A percentile compares a stretch with the other conserved stretches of the same genome.
Conservation (phyloP, 78 protist genomes). For the Creolimax fragrantissima region DNA sequence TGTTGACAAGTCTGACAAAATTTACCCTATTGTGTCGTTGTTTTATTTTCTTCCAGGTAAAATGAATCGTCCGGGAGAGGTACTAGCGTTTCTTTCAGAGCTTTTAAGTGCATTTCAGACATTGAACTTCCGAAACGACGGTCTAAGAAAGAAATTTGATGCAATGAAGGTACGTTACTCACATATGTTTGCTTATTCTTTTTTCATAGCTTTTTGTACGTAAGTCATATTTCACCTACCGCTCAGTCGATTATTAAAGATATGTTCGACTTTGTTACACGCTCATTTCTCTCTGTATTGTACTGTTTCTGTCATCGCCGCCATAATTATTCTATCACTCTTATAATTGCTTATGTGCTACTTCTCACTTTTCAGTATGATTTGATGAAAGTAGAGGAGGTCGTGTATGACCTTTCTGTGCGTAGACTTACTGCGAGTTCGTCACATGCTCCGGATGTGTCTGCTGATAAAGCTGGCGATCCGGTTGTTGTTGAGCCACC, state of each 20-base stretch:
- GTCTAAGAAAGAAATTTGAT: conserved; percentile 46
- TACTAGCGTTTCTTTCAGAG: conserved; percentile 28
- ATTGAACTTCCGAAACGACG: conserved; percentile 63
- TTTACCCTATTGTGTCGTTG: too few relatives aligned
- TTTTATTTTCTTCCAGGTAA: background rate
- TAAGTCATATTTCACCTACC: too few relatives aligned
- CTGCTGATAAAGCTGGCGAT: too few relatives aligned
- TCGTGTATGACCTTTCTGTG: conserved; percentile 59
- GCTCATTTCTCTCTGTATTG: too few relatives aligned
- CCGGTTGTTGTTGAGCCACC: too few relatives aligned
- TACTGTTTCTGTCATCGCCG: too few relatives aligned
- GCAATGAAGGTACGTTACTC: conserved; percentile 5
- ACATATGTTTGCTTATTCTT: background rate
- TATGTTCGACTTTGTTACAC: too few relatives aligned
- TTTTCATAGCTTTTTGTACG: background rate
- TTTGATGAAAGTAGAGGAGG: conserved; percentile 58
- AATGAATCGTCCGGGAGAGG: background rate
- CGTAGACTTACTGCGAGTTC: conserved; percentile 21
- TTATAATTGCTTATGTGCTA: background rate
- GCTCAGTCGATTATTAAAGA: too few relatives aligned
- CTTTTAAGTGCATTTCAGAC: conserved; percentile 48
- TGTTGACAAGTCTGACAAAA: too few relatives aligned
- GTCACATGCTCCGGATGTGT: background rate
- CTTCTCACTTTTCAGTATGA: conserved; percentile 54
- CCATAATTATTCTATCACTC: too few relatives aligned